phyloP scores from a whole-genome alignment of 352 stramenopile species.

The Peronospora destructor region DNA sequence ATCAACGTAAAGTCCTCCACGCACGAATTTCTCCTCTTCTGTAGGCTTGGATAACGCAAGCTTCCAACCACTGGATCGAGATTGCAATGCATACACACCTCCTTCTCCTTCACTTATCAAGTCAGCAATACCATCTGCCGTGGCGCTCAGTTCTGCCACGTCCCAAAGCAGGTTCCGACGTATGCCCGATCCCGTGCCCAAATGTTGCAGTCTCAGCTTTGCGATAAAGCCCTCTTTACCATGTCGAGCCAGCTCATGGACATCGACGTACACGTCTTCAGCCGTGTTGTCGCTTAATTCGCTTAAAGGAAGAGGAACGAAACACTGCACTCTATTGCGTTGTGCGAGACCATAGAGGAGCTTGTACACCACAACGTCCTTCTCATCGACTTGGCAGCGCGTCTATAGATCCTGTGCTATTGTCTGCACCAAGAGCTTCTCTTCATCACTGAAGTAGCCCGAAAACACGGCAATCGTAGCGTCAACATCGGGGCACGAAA shows the following conservation, averaged over 20 bases:
- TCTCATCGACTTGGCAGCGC: too few species aligned
- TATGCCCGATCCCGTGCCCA: slow-evolving; percentile 53
- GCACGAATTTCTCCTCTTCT: slow-evolving; percentile 74
- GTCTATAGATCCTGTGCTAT: too few species aligned
- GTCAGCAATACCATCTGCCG: slow-evolving; percentile 45
- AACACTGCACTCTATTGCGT: slow-evolving; percentile 13
- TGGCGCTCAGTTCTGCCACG: slow-evolving; percentile 48
- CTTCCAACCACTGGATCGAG: slow-evolving; percentile 56
- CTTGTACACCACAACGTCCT: too few species aligned
- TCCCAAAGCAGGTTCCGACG: slow-evolving; percentile 77
- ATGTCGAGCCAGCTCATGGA: slow-evolving; percentile 58
- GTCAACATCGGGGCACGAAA: slow-evolving; percentile 41
- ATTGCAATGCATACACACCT: slow-evolving; percentile 68
- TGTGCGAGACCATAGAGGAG: too few species aligned
- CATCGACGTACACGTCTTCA: slow-evolving; percentile 67
- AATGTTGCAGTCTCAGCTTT: slow-evolving; percentile 41
- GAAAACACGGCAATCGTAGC: slow-evolving; percentile 43
- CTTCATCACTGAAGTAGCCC: too few species aligned
- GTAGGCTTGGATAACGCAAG: slow-evolving; percentile 79
- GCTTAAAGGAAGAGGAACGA: background rate
- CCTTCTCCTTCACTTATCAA: slow-evolving; percentile 55
- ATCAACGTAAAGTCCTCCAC: slow-evolving; percentile 54
- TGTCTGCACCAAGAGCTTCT: too few species aligned
- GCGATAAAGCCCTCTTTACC: slow-evolving; percentile 73
- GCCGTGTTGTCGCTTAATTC: slow-evolving; percentile 5